These are phyloP conservation scores for Aphanomyces invadans DNA, from an alignment of 352 stramenopile species.

Conservation along the genomic window DNA sequence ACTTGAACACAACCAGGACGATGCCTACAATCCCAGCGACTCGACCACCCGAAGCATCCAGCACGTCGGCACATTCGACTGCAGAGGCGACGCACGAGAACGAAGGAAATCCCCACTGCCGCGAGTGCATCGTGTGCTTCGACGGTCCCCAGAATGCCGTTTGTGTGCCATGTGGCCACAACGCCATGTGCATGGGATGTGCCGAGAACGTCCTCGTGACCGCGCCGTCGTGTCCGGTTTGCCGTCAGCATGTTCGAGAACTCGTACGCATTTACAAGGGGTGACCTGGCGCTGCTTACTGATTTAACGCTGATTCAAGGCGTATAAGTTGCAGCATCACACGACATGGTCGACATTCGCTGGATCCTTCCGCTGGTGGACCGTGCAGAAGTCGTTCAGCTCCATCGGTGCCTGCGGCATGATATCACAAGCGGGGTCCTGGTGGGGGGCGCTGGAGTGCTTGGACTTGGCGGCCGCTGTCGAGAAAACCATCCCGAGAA, in stretches of 20 bases:
- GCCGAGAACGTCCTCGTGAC: slow-evolving; percentile 52
- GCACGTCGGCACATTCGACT: too few relatives aligned
- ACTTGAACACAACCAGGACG: neutral
- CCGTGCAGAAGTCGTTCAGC: neutral
- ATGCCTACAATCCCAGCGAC: neutral
- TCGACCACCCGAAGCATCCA: neutral
- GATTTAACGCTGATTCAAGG: too few relatives aligned
- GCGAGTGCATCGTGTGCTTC: slow-evolving; percentile 81
- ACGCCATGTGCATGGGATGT: slow-evolving; percentile 80
- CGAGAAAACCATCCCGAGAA: slow-evolving; percentile 50
- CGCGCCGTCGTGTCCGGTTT: slow-evolving; percentile 67
- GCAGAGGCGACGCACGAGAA: too few relatives aligned
- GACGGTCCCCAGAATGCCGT: slow-evolving; percentile 66
- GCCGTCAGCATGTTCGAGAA: slow-evolving; percentile 60
- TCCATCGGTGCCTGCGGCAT: neutral
- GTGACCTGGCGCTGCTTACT: too few relatives aligned
- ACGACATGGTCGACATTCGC: too few relatives aligned
- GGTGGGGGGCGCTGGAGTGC: neutral
- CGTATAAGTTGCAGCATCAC: too few relatives aligned
- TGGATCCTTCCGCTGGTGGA: neutral
- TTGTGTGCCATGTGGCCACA: slow-evolving; percentile 79
- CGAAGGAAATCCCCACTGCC: neutral
- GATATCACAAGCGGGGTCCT: too few relatives aligned
- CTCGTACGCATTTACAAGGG: slow-evolving; percentile 70
- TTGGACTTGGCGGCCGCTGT: neutral